Base-by-base conservation (phyloP, 192 early-diverging fungal genomes). In the Powellomyces hirtus region DNA sequence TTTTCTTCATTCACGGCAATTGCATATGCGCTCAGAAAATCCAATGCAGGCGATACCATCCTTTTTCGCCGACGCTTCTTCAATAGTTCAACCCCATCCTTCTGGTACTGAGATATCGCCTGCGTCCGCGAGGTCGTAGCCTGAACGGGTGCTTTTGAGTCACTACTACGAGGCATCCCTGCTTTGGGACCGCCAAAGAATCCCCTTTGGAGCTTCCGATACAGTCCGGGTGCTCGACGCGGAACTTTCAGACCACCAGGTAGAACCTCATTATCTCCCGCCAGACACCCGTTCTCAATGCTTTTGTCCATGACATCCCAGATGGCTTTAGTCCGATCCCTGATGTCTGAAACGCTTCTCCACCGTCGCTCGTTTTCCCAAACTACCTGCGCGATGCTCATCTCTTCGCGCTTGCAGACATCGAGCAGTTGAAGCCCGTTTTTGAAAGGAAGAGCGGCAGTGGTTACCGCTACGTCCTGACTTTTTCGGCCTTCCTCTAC, bases 381-480 rank as follows among this genome's bases (percentile, higher is more conserved):
- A 0, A 98, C 96, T 0, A 98, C 92, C 70, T 98, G 91, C n/a
- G 96, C 92, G 75, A 98, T 98, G 26, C 91, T 86, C 80, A 95
- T 81, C 59, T 89, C 79, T 71, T 94, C 87, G 44, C 89, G 82
- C 61, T 88, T 74, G 74, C 96, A 98, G 29, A 94, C 82, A 36
- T 89, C 78, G 35, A 98, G 72, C 36, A 98, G 71, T 49, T 89
- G 89, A 35, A 84, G 79, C 27, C 89, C 90, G 26, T 91, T 90
- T 37, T 80, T 76, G 74, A 98, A 98, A 1, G 96, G 93, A 35
- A 98, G 68, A 2, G 89, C 89, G 11, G 91, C 90, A 1, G 85
- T 87, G 13, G 67, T 69, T 45, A 92, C 87, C 51, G 89, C 66
- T 37, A 56, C 30, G 37, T 76, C 73, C 38, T 81, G 71, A 31